Evolutionary conservation across 75 land plant species (phyloP).

Genomic region (Pinus albicaulis): DNA sequence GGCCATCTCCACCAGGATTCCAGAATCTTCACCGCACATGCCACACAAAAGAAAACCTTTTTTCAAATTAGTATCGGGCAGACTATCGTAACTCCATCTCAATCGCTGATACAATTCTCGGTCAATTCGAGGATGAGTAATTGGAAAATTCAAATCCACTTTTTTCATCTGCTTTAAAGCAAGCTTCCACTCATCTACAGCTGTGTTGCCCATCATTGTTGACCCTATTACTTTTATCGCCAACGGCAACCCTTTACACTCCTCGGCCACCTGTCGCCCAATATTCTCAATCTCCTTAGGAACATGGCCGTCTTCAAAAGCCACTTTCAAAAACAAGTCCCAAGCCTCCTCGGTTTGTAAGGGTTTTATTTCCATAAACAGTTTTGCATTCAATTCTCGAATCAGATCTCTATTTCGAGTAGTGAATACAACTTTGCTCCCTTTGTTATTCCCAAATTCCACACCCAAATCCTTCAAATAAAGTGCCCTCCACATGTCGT

Average conservation of each 20-base stretch:
- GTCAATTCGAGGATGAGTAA: not conserved
- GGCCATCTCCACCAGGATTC: too few species aligned
- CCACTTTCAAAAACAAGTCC: conserved; percentile 11
- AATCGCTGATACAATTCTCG: not conserved
- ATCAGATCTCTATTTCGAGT: too few species aligned
- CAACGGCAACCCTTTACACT: conserved; percentile 28
- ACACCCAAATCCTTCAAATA: too few species aligned
- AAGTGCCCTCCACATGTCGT: too few species aligned
- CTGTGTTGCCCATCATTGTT: conserved; percentile 5
- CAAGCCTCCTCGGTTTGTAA: conserved; percentile 19
- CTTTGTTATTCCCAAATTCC: too few species aligned
- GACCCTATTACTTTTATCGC: conserved; percentile 20
- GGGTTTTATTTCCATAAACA: not conserved
- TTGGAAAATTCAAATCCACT: not conserved
- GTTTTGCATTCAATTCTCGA: too few species aligned
- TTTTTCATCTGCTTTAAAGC: conserved; percentile 5
- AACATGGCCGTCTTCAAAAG: not conserved
- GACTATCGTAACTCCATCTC: conserved; percentile 13
- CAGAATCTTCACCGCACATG: too few species aligned
- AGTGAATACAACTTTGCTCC: too few species aligned
- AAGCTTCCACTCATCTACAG: not conserved
- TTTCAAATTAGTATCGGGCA: not conserved
- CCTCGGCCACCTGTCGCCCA: conserved; percentile 3
- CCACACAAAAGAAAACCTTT: too few species aligned
- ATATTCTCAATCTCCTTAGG: not conserved